Percentiles rank a stretch among this genome's conserved stretches.
phyloP scores from a whole-genome alignment of 2,329 filamentous ascomycete genomes.

The Cladorrhinum sp. region DNA sequence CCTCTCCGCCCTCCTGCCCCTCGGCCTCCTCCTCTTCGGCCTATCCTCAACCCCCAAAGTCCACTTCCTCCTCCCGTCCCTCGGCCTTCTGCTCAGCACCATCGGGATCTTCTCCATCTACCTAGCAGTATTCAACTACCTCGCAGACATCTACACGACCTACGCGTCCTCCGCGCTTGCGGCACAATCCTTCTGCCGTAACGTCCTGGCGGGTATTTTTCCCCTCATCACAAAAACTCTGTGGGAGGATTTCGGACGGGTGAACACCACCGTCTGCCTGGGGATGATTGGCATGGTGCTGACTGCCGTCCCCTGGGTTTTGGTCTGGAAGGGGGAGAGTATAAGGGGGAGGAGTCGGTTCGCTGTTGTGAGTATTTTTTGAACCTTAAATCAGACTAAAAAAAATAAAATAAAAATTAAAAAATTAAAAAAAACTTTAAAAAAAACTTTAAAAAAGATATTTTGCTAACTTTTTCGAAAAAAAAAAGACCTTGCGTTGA shows the following conservation, averaged over 20 bases:
- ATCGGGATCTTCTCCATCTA: slow-evolving; percentile 87
- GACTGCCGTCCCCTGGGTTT: slow-evolving; percentile 81
- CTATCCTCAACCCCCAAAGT: slow-evolving; percentile 62
- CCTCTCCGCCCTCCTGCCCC: slow-evolving; percentile 69
- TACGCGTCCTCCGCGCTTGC: slow-evolving; percentile 85
- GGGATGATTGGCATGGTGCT: slow-evolving; percentile 68
- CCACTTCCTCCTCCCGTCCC: slow-evolving; percentile 69
- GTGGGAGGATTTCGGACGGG: slow-evolving; percentile 69
- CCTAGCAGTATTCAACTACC: slow-evolving; percentile 86
- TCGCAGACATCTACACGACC: slow-evolving; percentile 81
- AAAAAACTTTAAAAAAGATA: too few species aligned
- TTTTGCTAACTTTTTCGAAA: too few species aligned
- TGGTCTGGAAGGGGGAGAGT: slow-evolving; percentile 72
- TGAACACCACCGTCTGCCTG: slow-evolving; percentile 68
- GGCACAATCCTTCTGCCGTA: slow-evolving; percentile 82
- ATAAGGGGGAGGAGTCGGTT: slow-evolving; percentile 77
- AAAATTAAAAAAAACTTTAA: too few species aligned
- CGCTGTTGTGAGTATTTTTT: slow-evolving; percentile 51
- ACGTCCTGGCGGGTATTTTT: slow-evolving; percentile 77
- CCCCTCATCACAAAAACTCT: slow-evolving; percentile 72
- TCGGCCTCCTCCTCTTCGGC: slow-evolving; percentile 78
- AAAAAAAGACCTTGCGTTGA: too few species aligned
- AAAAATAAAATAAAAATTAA: too few species aligned
- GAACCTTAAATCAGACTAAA: neutral
- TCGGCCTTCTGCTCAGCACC: slow-evolving; percentile 70